Conservation (phyloP, 2,329 filamentous ascomycete genomes). For the Diaporthe aspalathi region DNA sequence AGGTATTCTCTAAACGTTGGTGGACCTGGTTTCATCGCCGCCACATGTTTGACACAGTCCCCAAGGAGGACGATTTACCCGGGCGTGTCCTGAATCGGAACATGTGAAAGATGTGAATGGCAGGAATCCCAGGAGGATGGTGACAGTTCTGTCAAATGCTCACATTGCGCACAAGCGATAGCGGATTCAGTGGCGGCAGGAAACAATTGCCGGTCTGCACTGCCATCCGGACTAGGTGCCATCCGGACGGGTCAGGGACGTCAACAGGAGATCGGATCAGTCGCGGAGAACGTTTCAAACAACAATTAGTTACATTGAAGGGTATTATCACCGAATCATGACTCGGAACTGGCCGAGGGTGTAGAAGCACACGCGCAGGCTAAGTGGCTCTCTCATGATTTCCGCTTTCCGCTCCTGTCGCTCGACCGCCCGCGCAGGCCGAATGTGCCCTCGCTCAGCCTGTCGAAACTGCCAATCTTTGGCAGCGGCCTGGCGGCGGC, state of each 20-base stretch:
- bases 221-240: slow-evolving; percentile 11
- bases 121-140: not conserved
- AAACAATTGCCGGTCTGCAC: slow-evolving; percentile 19
- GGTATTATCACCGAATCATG: slow-evolving; percentile 22
- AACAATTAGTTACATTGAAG: slow-evolving; percentile 30
- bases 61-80: not conserved
- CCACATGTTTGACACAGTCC: not conserved
- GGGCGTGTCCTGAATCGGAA: not conserved
- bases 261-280: slow-evolving; percentile 20
- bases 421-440: slow-evolving; percentile 27
- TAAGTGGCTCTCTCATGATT: not conserved
- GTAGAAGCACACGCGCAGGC: not conserved
- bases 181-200: not conserved
- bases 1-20: not conserved
- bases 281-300: slow-evolving; percentile 23
- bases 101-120: not conserved
- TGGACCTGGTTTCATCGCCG: not conserved
- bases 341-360: slow-evolving; percentile 13
- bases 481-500: not conserved
- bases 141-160: not conserved
- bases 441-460: slow-evolving; percentile 34
- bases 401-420: slow-evolving; percentile 18
- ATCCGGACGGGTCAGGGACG: not conserved
- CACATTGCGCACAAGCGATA: not conserved
- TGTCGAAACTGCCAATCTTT: slow-evolving; percentile 30